Evolutionary conservation across 345 rosid species (phyloP), one percentile per base, ranked within the genome.

Genomic region (Populus davidiana): DNA sequence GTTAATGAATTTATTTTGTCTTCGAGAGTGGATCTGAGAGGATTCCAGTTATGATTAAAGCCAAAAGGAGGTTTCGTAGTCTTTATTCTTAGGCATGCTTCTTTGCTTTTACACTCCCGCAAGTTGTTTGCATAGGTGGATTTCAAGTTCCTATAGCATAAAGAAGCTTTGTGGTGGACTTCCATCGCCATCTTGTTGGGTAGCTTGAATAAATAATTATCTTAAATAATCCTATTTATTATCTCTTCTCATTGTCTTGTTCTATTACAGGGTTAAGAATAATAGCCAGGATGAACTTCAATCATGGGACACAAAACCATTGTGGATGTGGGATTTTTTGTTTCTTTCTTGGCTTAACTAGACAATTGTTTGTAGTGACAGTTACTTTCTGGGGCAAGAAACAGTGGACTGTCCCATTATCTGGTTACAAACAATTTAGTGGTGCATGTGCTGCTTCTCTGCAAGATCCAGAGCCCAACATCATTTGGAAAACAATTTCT

Each of bases 361-460:
- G 20, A 33, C n/a, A 35, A 0, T 6, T 31, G 9, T 31, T 29
- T 11, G 65, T n/a, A 9, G 67, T 6, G 50, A 72, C 39, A 8
- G 54, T 56, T 56, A 35, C 25, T 54, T 68, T 11, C 50, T 1
- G 23, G 21, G 50, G 77, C n/a, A 10, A 20, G 29, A 66, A 61
- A 38, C 13, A 43, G 41, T 25, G 73, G 44, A 1, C 44, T 78
- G 77, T 78, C 81, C 52, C 72, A 35, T 20, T 20, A 67, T 67
- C 16, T 49, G 81, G 50, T 16, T 38, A 33, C 77, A 67, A 56
- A n/a, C 68, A 49, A 72, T 39, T 66, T 50, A 39, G 38, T n/a
- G 77, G 4, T 23, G 68, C 77, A 73, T 67, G 73, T 73, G 73
- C 36, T 62, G 59, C 35, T 13, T 31, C 23, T 29, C 44, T 62